phyloP scores from a whole-genome alignment of 805 yeast genomes.

The Diddensiella transvaalensis region DNA sequence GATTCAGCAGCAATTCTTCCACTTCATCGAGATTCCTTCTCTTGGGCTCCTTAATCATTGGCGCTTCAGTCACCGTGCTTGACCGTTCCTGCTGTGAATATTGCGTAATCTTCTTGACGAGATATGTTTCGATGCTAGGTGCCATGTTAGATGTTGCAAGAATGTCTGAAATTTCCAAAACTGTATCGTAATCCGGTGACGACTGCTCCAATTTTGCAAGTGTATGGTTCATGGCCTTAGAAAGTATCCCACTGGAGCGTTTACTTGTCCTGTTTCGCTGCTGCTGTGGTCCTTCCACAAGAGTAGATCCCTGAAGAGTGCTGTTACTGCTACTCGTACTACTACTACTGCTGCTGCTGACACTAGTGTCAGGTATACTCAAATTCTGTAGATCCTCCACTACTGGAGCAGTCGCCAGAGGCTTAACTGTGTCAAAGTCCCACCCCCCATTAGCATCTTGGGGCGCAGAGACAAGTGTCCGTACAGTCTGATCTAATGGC shows the following conservation, averaged over 20 bases:
- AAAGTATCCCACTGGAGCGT: neutral
- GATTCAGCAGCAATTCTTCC: constrained; percentile 45
- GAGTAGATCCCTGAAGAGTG: neutral
- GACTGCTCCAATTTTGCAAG: constrained; percentile 6
- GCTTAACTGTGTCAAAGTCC: constrained; percentile 38
- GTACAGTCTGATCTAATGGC: constrained; percentile 1
- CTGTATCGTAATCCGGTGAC: constrained; percentile 6
- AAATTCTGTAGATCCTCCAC: neutral
- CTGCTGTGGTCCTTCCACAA: neutral
- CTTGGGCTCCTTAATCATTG: neutral
- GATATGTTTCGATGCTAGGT: constrained; percentile 19
- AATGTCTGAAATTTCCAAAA: constrained; percentile 4
- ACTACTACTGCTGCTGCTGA: neutral
- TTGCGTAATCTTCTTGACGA: constrained; percentile 19
- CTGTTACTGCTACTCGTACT: neutral
- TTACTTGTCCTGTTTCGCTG: neutral
- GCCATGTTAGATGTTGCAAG: constrained; percentile 9
- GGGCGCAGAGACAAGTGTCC: neutral
- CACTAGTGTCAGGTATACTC: neutral
- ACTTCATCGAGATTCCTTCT: constrained; percentile 17
- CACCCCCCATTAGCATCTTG: constrained; percentile 34
- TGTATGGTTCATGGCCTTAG: constrained; percentile 6
- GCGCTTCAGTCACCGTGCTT: constrained; percentile 8
- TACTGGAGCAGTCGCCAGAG: constrained; percentile 9
- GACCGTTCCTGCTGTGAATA: constrained; percentile 11